phyloP scores from a whole-genome alignment of 139 green algal species.

The Coccomyxa sp. region DNA sequence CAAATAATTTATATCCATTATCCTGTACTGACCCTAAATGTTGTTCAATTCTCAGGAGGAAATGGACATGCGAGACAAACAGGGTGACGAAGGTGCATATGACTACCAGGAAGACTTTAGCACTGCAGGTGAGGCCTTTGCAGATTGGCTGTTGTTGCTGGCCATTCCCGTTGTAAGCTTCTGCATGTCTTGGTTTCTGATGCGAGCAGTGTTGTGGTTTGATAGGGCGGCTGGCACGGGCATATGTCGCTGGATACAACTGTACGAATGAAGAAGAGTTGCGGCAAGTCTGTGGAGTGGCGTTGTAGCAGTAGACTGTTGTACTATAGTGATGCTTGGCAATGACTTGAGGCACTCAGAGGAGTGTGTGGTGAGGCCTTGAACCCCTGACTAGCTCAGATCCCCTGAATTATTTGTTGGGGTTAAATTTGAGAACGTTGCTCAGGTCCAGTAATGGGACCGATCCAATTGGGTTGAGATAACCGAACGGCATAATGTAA shows the following conservation, averaged over 20 bases:
- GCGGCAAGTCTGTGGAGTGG: conserved; percentile 2
- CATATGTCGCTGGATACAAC: conserved; percentile 15
- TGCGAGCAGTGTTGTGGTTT: neutral
- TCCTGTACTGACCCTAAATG: neutral
- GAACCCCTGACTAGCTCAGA: neutral
- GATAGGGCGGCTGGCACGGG: conserved; percentile 9
- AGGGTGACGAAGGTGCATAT: neutral
- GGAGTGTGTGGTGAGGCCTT: neutral
- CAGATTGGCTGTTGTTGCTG: neutral
- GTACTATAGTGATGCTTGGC: neutral
- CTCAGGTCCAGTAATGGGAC: neutral
- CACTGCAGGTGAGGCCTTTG: neutral
- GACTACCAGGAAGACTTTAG: neutral
- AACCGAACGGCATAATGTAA: no score
- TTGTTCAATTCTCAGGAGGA: neutral
- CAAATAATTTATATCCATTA: neutral
- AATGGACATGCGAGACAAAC: neutral
- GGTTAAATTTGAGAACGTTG: neutral
- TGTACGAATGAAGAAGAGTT: conserved; percentile 18
- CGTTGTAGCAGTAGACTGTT: neutral
- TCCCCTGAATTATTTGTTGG: neutral
- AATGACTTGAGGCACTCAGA: neutral
- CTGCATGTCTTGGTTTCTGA: neutral
- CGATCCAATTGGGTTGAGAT: no score
- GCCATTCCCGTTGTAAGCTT: neutral